A percentile compares a stretch with the other conserved stretches of the same genome.
phyloP scores from a whole-genome alignment of 352 stramenopile genomes.

The Phytophthora pseudosyringae region DNA sequence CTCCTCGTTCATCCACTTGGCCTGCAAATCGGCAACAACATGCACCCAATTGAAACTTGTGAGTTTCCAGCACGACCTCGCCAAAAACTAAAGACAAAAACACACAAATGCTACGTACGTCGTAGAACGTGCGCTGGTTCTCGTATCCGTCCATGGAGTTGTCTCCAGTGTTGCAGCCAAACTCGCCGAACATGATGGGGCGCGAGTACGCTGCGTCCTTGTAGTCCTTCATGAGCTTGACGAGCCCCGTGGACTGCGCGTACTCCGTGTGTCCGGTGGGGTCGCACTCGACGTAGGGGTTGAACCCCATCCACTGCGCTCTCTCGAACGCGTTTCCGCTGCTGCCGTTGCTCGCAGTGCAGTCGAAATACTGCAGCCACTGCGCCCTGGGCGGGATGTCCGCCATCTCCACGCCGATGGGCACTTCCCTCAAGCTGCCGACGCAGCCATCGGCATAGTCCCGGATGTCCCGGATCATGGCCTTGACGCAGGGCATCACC shows the following conservation, averaged over 20 bases:
- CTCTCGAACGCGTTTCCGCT: conserved; percentile 35
- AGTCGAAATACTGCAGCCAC: conserved; percentile 84
- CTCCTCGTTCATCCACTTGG: conserved; percentile 89
- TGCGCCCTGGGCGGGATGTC: conserved; percentile 66
- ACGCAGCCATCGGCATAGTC: conserved; percentile 56
- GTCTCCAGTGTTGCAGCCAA: conserved; percentile 63
- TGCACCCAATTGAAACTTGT: neutral
- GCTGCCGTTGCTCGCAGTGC: conserved; percentile 42
- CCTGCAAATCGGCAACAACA: conserved; percentile 32
- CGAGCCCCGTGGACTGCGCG: conserved; percentile 52
- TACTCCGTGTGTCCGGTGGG: conserved; percentile 51
- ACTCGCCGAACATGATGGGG: conserved; percentile 77
- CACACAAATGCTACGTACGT: conserved; percentile 41
- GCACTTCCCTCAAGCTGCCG: conserved; percentile 54
- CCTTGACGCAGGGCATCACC: conserved; percentile 74
- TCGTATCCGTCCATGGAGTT: conserved; percentile 72
- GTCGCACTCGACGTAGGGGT: conserved; percentile 79
- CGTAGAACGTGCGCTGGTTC: conserved; percentile 70
- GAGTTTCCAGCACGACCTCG: neutral
- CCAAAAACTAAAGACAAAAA: no score
- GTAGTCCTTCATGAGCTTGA: conserved; percentile 68
- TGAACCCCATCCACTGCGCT: conserved; percentile 65
- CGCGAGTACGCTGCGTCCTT: conserved; percentile 48
- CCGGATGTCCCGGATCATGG: conserved; percentile 65
- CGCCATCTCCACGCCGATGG: conserved; percentile 76